phyloP scores from a whole-genome alignment of 768 basidiomycete genomes.

The Rhodotorula toruloides region DNA sequence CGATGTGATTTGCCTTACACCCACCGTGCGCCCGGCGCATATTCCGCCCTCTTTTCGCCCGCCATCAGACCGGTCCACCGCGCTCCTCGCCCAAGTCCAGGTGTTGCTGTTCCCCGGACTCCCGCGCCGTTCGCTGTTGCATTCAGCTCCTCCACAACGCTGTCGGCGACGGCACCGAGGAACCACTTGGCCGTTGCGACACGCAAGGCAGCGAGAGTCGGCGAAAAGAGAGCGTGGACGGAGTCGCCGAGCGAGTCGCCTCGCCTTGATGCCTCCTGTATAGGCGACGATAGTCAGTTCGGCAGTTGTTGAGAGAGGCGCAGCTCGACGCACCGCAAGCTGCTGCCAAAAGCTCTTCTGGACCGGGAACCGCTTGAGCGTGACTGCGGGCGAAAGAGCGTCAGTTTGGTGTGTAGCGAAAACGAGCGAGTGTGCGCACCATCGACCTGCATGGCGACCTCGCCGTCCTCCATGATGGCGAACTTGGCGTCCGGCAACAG shows the following conservation, averaged over 20 bases:
- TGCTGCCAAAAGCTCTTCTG: constrained; percentile 40
- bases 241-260: constrained; percentile 41
- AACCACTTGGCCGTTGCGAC: constrained; percentile 3
- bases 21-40: too few relatives aligned
- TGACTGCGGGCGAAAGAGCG: constrained; percentile 19
- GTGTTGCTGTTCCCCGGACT: not conserved
- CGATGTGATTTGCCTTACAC: too few relatives aligned
- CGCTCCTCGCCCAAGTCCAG: not conserved
- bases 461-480: constrained; percentile 15
- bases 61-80: not conserved
- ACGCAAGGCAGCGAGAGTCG: constrained; percentile 2
- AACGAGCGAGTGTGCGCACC: constrained; percentile 27
- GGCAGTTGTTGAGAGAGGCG: not conserved
- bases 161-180: not conserved
- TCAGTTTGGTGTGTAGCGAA: too few relatives aligned
- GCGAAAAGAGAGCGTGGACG: constrained; percentile 1
- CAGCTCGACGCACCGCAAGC: not conserved
- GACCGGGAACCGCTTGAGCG: constrained; percentile 39
- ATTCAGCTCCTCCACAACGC: constrained; percentile 1
- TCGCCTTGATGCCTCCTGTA: constrained; percentile 29
- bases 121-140: not conserved
- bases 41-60: too few relatives aligned
- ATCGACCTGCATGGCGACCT: constrained; percentile 38
- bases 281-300: too few relatives aligned
- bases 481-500: constrained; percentile 38